Conservation (phyloP, 2,329 filamentous ascomycete genomes). For the Xylariaceae sp. region DNA sequence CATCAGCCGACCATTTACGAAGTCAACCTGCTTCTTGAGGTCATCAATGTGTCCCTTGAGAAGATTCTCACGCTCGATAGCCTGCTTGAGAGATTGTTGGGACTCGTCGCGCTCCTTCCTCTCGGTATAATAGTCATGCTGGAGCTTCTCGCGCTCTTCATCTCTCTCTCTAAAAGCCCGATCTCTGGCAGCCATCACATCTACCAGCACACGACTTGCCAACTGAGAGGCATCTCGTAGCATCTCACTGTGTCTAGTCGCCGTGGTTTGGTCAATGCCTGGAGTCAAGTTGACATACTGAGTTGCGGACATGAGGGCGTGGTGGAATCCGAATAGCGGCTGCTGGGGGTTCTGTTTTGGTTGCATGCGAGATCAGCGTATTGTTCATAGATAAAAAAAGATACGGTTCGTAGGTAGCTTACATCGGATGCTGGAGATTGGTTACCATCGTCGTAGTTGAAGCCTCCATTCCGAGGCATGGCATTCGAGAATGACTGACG, state of each 20-base stretch:
- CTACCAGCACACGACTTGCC: conserved; percentile 6
- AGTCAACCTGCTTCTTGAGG: conserved; percentile 6
- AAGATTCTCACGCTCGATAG: conserved; percentile 10
- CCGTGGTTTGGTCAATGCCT: conserved; percentile 10
- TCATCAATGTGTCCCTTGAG: conserved; percentile 13
- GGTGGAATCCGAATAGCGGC: background rate
- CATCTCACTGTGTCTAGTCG: conserved; percentile 12
- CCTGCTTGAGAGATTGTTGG: conserved; percentile 2
- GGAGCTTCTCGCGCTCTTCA: conserved; percentile 2
- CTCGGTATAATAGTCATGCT: background rate
- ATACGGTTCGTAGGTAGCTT: too few species aligned
- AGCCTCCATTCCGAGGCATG: too few species aligned
- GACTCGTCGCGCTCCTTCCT: conserved; percentile 6
- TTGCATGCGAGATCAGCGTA: too few species aligned
- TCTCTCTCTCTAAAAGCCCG: conserved; percentile 4
- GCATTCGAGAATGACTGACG: too few species aligned
- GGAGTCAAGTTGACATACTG: conserved; percentile 18
- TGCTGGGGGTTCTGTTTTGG: too few species aligned
- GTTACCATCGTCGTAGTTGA: too few species aligned
- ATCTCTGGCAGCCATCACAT: conserved; percentile 15
- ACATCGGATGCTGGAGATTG: too few species aligned
- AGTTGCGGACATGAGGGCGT: conserved; percentile 12
- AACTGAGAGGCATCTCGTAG: conserved; percentile 18
- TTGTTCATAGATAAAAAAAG: too few species aligned
- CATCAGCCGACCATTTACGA: conserved; percentile 7